Conservation (phyloP, 371 early-diverging fungal species). For the Dinochytrium kinnereticum region DNA sequence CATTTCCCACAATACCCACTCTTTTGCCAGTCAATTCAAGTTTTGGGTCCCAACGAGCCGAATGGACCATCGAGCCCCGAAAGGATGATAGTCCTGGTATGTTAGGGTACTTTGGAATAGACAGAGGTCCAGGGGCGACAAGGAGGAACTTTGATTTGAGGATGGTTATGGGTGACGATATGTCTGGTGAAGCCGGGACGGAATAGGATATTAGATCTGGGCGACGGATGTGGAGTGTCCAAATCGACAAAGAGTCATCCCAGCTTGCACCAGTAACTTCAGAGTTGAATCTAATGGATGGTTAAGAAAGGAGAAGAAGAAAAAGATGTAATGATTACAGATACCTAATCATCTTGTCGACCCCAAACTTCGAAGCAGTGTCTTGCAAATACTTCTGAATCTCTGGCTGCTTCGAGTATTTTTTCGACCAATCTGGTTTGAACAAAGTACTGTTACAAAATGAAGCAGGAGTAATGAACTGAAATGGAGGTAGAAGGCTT, state of each 20-base stretch:
- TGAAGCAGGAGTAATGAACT: too few relatives aligned
- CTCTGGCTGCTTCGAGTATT: conserved; percentile 54
- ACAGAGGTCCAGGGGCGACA: conserved; percentile 51
- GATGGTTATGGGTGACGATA: not conserved
- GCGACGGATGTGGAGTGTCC: not conserved
- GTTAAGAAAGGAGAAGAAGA: not conserved
- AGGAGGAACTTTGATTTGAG: conserved; percentile 36
- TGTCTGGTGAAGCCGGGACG: too few relatives aligned
- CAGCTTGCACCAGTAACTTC: not conserved
- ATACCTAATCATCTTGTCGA: conserved; percentile 24
- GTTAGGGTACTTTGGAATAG: conserved; percentile 56
- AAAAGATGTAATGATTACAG: not conserved
- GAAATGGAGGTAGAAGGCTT: too few relatives aligned
- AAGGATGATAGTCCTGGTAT: conserved; percentile 55
- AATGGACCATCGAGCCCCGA: conserved; percentile 34
- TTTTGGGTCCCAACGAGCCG: conserved; percentile 33
- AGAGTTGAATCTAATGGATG: not conserved
- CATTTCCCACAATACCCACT: conserved; percentile 40
- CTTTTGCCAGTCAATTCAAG: conserved; percentile 20
- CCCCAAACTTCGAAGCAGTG: conserved; percentile 54
- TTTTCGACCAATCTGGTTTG: conserved; percentile 50
- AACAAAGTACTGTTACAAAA: not conserved
- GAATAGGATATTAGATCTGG: conserved; percentile 11
- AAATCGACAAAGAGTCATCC: not conserved
- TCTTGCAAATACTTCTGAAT: conserved; percentile 57